Evolutionary conservation across 805 yeast genomes (phyloP).

Genomic region (Saccharomyces jurei): DNA sequence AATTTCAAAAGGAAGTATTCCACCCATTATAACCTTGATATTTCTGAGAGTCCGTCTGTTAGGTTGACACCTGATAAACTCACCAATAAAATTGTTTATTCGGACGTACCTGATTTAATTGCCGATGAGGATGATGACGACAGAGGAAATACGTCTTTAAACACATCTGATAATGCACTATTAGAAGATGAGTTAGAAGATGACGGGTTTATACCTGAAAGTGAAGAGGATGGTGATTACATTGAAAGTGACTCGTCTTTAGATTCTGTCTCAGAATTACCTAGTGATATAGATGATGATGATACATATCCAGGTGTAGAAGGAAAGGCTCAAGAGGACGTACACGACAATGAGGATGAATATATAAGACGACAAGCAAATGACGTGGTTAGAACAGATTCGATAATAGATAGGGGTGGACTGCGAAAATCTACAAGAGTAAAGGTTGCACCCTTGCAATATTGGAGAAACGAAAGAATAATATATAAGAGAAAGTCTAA

Average conservation of each 20-base stretch:
- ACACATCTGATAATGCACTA: constrained; percentile 29
- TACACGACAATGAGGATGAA: constrained; percentile 21
- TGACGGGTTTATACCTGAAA: constrained; percentile 13
- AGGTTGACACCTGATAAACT: constrained; percentile 14
- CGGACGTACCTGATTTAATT: constrained; percentile 60
- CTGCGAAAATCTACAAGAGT: constrained; percentile 59
- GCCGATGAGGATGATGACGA: constrained; percentile 59
- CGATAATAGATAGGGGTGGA: constrained; percentile 20
- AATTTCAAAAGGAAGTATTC: constrained; percentile 4
- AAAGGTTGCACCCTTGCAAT: constrained; percentile 64
- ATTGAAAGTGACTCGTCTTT: constrained; percentile 21
- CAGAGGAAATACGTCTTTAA: constrained; percentile 22
- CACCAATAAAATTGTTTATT: constrained; percentile 31
- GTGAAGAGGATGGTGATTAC: constrained; percentile 30
- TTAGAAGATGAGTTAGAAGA: constrained; percentile 23
- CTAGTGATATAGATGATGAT: constrained; percentile 7
- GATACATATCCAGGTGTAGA: constrained; percentile 1
- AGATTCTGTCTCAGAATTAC: not conserved
- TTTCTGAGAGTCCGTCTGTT: constrained; percentile 8
- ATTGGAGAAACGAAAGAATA: constrained; percentile 76
- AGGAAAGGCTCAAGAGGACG: constrained; percentile 2
- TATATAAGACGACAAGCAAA: constrained; percentile 15
- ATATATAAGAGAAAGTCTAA: constrained; percentile 41
- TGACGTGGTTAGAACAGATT: constrained; percentile 6
- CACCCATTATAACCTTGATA: constrained; percentile 3